Conservation (phyloP, 805 yeast species). For the Metschnikowia baotianmanensis region DNA sequence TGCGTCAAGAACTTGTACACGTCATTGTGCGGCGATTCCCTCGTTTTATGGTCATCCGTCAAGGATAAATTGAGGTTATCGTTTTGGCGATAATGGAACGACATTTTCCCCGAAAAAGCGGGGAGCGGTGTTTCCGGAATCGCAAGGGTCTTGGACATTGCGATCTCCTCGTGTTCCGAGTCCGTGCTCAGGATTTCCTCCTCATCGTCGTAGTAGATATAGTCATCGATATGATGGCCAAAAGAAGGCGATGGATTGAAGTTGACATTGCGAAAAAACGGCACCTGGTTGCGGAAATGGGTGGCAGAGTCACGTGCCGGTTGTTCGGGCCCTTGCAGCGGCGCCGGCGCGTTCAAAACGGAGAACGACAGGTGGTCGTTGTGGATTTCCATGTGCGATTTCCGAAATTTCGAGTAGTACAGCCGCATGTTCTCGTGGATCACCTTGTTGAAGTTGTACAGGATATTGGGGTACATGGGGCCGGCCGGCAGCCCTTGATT, state of each 20-base stretch:
- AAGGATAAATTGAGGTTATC: constrained; percentile 36
- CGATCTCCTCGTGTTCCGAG: constrained; percentile 18
- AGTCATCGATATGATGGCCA: constrained; percentile 32
- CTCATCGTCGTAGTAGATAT: constrained; percentile 33
- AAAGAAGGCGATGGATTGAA: constrained; percentile 29
- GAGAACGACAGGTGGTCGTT: constrained; percentile 35
- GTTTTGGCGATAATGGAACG: constrained; percentile 37
- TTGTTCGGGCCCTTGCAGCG: not conserved
- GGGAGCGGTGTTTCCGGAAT: constrained; percentile 13
- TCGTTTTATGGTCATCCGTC: constrained; percentile 13
- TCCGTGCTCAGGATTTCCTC: constrained; percentile 10
- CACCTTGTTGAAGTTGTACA: constrained; percentile 36
- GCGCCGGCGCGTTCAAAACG: constrained; percentile 22
- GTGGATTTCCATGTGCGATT: constrained; percentile 32
- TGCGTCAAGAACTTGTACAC: constrained; percentile 34
- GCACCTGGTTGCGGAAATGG: constrained; percentile 21
- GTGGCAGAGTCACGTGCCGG: constrained; percentile 5
- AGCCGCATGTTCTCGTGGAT: constrained; percentile 38
- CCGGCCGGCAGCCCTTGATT: not conserved
- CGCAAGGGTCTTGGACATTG: constrained; percentile 11
- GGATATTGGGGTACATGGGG: constrained; percentile 13
- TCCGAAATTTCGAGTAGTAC: constrained; percentile 27
- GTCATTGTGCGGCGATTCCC: constrained; percentile 23
- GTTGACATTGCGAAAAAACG: constrained; percentile 39
- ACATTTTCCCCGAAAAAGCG: constrained; percentile 27